Percentiles rank a stretch among this genome's conserved stretches.
These are phyloP conservation scores for Coleophoma eucalyptorum DNA, from an alignment of 2,329 filamentous ascomycete genomes.

Conservation along the genomic window DNA sequence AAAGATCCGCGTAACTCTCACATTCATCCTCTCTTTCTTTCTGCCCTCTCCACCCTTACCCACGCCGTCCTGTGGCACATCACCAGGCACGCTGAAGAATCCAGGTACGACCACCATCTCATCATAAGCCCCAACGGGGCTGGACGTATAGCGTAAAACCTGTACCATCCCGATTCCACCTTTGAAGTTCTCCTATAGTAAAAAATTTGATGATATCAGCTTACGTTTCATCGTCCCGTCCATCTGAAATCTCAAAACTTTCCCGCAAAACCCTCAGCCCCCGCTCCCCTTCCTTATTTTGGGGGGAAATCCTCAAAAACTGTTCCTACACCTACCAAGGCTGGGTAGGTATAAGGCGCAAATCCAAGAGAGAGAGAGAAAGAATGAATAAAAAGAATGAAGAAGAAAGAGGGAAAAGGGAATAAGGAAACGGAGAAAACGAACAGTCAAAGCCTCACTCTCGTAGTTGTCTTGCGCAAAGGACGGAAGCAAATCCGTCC, in stretches of 20 bases:
- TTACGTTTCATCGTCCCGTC: too few relatives aligned
- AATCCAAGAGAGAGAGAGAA: not conserved
- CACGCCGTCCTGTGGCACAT: constrained; percentile 7
- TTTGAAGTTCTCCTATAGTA: constrained; percentile 28
- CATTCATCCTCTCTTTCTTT: constrained; percentile 30
- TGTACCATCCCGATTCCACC: constrained; percentile 46
- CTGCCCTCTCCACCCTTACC: constrained; percentile 19
- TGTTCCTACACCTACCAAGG: too few relatives aligned
- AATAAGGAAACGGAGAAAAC: not conserved
- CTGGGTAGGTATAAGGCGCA: too few relatives aligned
- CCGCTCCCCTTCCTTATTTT: too few relatives aligned
- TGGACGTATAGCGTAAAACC: constrained; percentile 45
- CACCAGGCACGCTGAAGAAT: constrained; percentile 37
- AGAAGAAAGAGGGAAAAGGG: not conserved
- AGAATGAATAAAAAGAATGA: not conserved
- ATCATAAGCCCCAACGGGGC: constrained; percentile 50
- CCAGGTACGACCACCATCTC: constrained; percentile 47
- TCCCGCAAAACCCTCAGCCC: too few relatives aligned
- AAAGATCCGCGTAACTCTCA: constrained; percentile 48
- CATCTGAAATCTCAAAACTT: too few relatives aligned
- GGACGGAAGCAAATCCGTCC: not conserved
- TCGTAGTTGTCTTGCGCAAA: not conserved
- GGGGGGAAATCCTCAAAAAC: too few relatives aligned
- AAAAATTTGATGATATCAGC: not conserved
- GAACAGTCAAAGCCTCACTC: not conserved